phyloP scores from a whole-genome alignment of 2,329 filamentous ascomycete genomes.

The Xylariaceae sp. region DNA sequence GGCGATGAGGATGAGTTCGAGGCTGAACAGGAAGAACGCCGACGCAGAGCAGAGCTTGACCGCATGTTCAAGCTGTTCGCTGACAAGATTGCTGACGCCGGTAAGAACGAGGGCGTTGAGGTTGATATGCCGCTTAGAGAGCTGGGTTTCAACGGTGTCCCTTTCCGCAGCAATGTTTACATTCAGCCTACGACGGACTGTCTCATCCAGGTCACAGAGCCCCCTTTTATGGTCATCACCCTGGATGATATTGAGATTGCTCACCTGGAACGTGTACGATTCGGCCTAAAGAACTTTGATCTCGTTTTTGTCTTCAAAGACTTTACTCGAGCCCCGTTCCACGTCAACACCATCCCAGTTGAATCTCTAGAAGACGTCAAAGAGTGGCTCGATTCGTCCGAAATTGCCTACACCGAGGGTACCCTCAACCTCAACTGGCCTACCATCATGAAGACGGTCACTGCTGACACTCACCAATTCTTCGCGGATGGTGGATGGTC shows the following conservation, averaged over 20 bases:
- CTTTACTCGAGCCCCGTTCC: constrained; percentile 80
- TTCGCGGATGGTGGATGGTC: constrained; percentile 94
- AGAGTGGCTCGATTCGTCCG: constrained; percentile 93
- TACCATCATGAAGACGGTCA: constrained; percentile 99
- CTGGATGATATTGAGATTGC: constrained; percentile 94
- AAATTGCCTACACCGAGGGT: constrained; percentile 90
- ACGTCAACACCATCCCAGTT: constrained; percentile 97
- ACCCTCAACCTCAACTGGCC: constrained; percentile 98
- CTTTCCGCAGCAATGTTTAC: constrained; percentile 89
- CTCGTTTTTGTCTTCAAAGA: constrained; percentile 98
- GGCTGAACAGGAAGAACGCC: constrained; percentile 92
- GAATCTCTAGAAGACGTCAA: constrained; percentile 93
- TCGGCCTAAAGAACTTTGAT: constrained; percentile 98
- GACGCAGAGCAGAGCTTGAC: constrained; percentile 85
- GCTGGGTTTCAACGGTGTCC: constrained; percentile 93
- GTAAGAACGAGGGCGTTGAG: constrained; percentile 81
- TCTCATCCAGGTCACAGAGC: constrained; percentile 92
- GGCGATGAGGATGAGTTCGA: constrained; percentile 99
- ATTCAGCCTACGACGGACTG: constrained; percentile 96
- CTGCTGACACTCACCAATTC: constrained; percentile 88
- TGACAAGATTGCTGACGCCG: constrained; percentile 95
- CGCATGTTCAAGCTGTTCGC: constrained; percentile 94
- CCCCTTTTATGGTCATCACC: constrained; percentile 92
- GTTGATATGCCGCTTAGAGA: constrained; percentile 97
- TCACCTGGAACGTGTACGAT: constrained; percentile 91